Base-by-base conservation (phyloP, 176 grass and related monocot species). In the Elaeis guineensis region DNA sequence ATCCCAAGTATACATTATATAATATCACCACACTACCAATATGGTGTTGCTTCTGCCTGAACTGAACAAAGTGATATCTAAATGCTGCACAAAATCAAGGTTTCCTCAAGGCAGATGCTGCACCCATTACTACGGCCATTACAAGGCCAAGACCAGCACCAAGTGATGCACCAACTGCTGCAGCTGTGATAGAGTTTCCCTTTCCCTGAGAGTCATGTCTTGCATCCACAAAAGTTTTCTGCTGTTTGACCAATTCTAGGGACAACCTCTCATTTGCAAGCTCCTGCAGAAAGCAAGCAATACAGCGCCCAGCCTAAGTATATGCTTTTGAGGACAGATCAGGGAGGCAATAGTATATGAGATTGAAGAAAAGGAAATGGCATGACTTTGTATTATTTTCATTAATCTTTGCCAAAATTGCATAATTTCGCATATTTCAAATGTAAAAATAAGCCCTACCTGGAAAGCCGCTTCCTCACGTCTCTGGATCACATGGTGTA, bases 41-140 rank as follows among this genome's bases (percentile, higher is more conserved):
- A 44, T 44, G 8, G 35, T 44, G 35, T 3, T 44, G 35, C 9
- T 44, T 44, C 35, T 44, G 35, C 35, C 9, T 12, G 1, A 44
- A 44, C 6, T 12, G 35, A 44, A 44, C 35, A 44, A 44, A 44
- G 35, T 44, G 14, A 12, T 44, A 44, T 44, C 35, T 14, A 44
- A 53, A 18, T 21, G 22, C 2, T 18, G 21, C 25, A 32, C 9
- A 39, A 39, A 15, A 6, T 87, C 69, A 90, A 2, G 91, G 86
- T 62, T 96, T 96, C 57, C 92, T 75, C 44, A 90, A 75, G 15
- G 86, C 80, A 70, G 92, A 96, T 59, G 82, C 86, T 51, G 92
- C 92, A 49, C 92, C 92, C 92, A 96, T 96, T 63, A 90, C 85
- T 68, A 96, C 69, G 26, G 91, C 83, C 92, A 96, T 85, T 65